Percentiles rank a stretch among this genome's conserved stretches.
Conservation (phyloP, 2,329 filamentous ascomycete genomes). For the Cladosporium oxysporum region DNA sequence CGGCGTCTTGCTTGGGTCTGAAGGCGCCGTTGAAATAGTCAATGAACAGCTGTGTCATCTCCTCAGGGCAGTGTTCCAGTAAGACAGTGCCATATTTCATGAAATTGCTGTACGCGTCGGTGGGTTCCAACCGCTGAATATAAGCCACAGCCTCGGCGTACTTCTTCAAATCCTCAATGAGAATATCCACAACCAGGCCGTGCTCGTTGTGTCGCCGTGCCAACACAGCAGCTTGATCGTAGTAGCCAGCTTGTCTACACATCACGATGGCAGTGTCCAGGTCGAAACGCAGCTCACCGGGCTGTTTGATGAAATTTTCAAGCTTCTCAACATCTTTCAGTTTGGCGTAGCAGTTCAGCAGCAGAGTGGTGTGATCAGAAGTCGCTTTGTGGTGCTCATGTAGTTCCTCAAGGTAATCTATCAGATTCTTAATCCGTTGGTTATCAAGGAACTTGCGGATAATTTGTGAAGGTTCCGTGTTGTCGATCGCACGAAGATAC, state of each 20-base stretch:
- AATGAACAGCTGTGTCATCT: conserved; percentile 85
- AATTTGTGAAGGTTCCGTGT: conserved; percentile 92
- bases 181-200: conserved; percentile 89
- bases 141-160: conserved; percentile 88
- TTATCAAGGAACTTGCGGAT: conserved; percentile 97
- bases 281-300: conserved; percentile 92
- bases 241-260: conserved; percentile 96
- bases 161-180: conserved; percentile 92
- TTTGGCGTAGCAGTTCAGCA: conserved; percentile 97
- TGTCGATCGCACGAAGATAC: conserved; percentile 93
- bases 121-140: conserved; percentile 83
- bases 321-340: conserved; percentile 95
- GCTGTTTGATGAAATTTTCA: conserved; percentile 94
- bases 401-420: conserved; percentile 93
- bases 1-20: conserved; percentile 67
- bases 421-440: conserved; percentile 94
- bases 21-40: conserved; percentile 92
- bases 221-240: conserved; percentile 92
- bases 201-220: conserved; percentile 93
- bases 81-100: conserved; percentile 95
- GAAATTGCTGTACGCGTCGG: conserved; percentile 80
- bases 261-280: conserved; percentile 95
- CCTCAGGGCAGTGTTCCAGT: conserved; percentile 78
- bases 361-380: conserved; percentile 88
- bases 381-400: conserved; percentile 93